phyloP scores from a whole-genome alignment of 495 filamentous ascomycete genomes.

The Lindgomyces ingoldianus region DNA sequence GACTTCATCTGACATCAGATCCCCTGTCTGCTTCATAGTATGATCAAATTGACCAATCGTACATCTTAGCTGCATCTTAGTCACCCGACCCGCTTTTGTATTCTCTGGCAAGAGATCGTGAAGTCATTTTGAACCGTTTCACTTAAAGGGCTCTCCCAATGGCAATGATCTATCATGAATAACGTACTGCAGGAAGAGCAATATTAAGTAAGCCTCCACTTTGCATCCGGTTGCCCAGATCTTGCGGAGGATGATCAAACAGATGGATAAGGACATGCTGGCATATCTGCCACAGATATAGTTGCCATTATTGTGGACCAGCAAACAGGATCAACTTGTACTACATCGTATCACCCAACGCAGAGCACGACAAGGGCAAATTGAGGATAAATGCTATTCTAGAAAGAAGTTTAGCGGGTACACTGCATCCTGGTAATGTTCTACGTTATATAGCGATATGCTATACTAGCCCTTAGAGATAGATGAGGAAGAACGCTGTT shows the following conservation, averaged over 20 bases:
- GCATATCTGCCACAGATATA: no score
- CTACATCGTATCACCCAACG: no score
- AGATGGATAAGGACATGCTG: no score
- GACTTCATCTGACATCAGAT: conserved; percentile 22
- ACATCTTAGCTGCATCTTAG: background rate
- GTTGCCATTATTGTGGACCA: no score
- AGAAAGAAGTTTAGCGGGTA: no score
- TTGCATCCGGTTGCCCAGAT: no score
- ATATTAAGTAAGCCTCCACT: no score
- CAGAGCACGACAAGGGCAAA: no score
- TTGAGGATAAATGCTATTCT: no score
- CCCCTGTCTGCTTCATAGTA: background rate
- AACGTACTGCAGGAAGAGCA: background rate
- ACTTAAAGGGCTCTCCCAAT: background rate
- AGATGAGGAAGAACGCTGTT: background rate
- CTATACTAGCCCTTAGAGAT: background rate
- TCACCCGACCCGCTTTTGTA: background rate
- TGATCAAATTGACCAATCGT: background rate
- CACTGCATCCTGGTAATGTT: background rate
- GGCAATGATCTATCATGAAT: background rate
- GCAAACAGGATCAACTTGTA: no score
- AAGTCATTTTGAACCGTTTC: background rate
- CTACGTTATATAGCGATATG: no score
- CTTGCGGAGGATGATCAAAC: no score
- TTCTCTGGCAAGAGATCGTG: background rate